Conservation (phyloP, 768 basidiomycete species). For the Lyophyllum atratum region DNA sequence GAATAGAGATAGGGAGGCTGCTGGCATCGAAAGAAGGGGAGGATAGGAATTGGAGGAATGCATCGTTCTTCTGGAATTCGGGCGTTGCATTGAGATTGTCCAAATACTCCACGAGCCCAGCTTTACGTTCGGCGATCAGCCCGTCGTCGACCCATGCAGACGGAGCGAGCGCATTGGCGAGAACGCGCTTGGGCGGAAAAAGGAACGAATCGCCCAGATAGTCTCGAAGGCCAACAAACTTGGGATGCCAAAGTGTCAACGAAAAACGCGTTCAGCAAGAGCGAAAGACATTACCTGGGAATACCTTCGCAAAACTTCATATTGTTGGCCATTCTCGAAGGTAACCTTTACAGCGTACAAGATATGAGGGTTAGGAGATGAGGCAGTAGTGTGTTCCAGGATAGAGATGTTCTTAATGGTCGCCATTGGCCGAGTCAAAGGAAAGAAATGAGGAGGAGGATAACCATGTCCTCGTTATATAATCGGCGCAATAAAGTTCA, state of each 20-base stretch:
- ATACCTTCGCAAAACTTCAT: conserved; percentile 36
- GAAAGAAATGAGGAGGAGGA: neutral
- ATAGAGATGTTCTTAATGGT: conserved; percentile 28
- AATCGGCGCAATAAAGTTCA: conserved; percentile 2
- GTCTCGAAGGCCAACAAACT: conserved; percentile 28
- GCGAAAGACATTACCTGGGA: conserved; percentile 35
- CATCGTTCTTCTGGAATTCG: conserved; percentile 28
- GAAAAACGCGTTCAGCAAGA: neutral
- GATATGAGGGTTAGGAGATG: conserved; percentile 46
- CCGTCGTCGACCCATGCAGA: conserved; percentile 46
- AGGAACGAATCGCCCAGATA: conserved; percentile 25
- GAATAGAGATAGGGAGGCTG: neutral
- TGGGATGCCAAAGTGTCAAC: neutral
- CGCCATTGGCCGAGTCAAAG: conserved; percentile 1
- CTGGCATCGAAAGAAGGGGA: neutral
- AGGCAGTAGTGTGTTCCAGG: conserved; percentile 46
- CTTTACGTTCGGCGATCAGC: conserved; percentile 46
- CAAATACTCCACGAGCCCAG: conserved; percentile 41
- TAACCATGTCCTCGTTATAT: conserved; percentile 3
- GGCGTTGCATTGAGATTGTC: conserved; percentile 29
- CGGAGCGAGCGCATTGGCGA: conserved; percentile 44
- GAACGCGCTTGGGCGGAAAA: conserved; percentile 43
- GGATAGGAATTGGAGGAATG: conserved; percentile 35
- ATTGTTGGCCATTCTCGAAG: conserved; percentile 31
- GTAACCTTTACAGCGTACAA: conserved; percentile 43